Base-by-base conservation (phyloP, 768 basidiomycete genomes). In the Pisolithus orientalis region DNA sequence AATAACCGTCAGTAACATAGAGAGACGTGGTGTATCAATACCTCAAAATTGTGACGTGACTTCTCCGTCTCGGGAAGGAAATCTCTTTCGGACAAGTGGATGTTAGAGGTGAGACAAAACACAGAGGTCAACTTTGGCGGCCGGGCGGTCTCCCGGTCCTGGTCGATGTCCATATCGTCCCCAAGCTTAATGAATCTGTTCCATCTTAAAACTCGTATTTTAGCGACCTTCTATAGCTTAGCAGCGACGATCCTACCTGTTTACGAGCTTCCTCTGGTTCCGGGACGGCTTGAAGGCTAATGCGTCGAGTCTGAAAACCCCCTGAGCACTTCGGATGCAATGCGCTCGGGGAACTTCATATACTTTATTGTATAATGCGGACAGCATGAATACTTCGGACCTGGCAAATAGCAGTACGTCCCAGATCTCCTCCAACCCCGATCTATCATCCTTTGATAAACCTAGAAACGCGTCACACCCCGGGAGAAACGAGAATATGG, bases 341-440 rank as follows among this genome's bases (percentile, higher is more conserved):
- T 28, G 24, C 54, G 24, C 37, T 39, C 56, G 42, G 55, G 28
- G 39, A 44, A 28, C 45, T 39, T 47, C 55, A 65, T 74, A 51
- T 59, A 88, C 92, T 82, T 90, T 66, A 97, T 97, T 3, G 95
- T 92, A 64, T 96, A 95, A 58, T 93, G 89, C 1, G 94, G 91
- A 65, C 95, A 98, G 64, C 95, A 97, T 9, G 92, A 86, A 5
- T 69, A 65, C 56, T 73, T 78, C 67, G 94, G 73, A 66, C 94
- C 84, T 4, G 94, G 94, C 56, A 90, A 91, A 68, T 97, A 97
- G 61, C 90, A 84, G 69, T 84, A 94, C 28, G 72, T 74, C 70
- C 89, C 89, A 51, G 87, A 88, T 54, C 90, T 79, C 50, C 90
- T 79, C 90, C 90, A 93, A 25, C 90, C 89, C 17, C 84, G 77